Evolutionary conservation across 345 rosid species (phyloP).

Genomic region (Citrus maxima): DNA sequence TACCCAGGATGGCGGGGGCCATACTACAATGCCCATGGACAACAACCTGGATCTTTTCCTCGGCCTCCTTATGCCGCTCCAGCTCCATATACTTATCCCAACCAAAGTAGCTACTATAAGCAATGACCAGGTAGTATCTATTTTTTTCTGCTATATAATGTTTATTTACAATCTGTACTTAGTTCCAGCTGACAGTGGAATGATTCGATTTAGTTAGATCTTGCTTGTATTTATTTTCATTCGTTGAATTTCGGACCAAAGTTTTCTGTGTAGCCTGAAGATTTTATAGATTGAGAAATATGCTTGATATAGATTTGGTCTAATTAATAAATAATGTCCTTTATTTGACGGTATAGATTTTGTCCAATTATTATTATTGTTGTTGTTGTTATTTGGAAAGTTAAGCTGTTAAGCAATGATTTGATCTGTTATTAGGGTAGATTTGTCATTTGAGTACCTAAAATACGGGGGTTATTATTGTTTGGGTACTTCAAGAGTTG

Average conservation of each 20-base stretch:
- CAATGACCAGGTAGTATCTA: constrained; percentile 30
- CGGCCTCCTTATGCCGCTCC: constrained; percentile 82
- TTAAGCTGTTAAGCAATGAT: no score
- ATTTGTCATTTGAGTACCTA: no score
- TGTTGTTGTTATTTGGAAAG: no score
- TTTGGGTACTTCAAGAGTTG: no score
- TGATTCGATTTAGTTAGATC: constrained; percentile 8
- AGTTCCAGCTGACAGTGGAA: background rate
- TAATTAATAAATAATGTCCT: background rate
- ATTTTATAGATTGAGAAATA: background rate
- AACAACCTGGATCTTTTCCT: constrained; percentile 63
- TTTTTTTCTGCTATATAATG: background rate
- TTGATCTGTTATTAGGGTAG: no score
- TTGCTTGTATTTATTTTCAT: background rate
- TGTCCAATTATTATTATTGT: no score
- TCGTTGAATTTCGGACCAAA: background rate
- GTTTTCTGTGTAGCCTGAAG: background rate
- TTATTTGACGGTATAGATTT: no score
- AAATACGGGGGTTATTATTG: no score
- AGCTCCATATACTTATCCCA: constrained; percentile 67
- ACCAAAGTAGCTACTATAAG: constrained; percentile 81
- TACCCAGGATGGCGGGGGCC: constrained; percentile 94
- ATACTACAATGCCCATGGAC: constrained; percentile 69
- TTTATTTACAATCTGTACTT: background rate
- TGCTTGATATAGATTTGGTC: background rate